Evolutionary conservation across 306 rosid genomes (phyloP).

Genomic region (Rosa lucieae): DNA sequence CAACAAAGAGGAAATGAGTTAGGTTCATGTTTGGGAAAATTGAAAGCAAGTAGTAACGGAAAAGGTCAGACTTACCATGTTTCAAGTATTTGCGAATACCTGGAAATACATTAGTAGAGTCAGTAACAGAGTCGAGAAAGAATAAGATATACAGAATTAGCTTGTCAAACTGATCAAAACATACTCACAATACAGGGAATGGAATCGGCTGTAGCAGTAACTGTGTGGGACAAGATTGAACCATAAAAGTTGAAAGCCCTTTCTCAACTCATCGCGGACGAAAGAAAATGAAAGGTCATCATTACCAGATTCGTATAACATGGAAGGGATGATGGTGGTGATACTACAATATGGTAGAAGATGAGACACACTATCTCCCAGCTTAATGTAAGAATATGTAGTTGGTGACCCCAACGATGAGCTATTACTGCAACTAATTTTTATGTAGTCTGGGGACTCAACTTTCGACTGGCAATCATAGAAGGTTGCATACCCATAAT

Average conservation of each 20-base stretch:
- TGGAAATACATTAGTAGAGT: too few relatives aligned
- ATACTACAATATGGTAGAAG: background rate
- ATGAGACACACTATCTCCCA: background rate
- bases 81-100: too few relatives aligned
- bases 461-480: background rate
- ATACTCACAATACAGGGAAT: background rate
- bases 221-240: fast-evolving
- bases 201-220: too few relatives aligned
- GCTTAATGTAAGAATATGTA: background rate
- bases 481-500: background rate
- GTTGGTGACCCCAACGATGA: background rate
- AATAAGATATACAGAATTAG: too few relatives aligned
- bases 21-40: too few relatives aligned
- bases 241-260: background rate
- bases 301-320: fast-evolving
- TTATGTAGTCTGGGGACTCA: background rate
- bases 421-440: background rate
- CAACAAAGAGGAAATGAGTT: background rate
- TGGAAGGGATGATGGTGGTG: background rate
- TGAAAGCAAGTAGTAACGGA: background rate
- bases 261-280: background rate
- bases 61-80: too few relatives aligned
- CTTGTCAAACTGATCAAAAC: too few relatives aligned
- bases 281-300: background rate
- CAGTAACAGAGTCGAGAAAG: too few relatives aligned